Percentiles rank a stretch among this genome's conserved stretches.
These are phyloP conservation scores for Narthecium ossifragum DNA, from an alignment of 106 monocot genomes.

Conservation along the genomic window DNA sequence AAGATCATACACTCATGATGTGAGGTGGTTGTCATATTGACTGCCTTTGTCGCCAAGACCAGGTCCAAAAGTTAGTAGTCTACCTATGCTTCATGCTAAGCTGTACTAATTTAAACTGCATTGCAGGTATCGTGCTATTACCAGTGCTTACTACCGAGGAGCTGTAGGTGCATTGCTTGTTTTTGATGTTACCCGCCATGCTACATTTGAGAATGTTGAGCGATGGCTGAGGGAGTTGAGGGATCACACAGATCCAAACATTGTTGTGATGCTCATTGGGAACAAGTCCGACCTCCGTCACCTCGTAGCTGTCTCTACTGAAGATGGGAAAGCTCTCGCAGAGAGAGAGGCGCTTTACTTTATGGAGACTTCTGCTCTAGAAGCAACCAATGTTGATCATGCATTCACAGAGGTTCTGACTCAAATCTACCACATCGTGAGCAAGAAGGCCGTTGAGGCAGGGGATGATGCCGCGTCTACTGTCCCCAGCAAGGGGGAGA, in stretches of 20 bases:
- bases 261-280: conserved; percentile 48
- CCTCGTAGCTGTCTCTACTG: conserved; percentile 43
- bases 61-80: no score
- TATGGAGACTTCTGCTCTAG: conserved; percentile 53
- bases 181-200: conserved; percentile 45
- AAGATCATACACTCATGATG: no score
- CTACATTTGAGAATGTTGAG: conserved; percentile 44
- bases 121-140: conserved; percentile 55
- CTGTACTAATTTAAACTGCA: no score
- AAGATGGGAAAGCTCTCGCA: conserved; percentile 35
- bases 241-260: conserved; percentile 52
- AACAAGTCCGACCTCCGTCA: conserved; percentile 57
- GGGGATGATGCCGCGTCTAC: conserved; percentile 28
- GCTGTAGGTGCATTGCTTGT: conserved; percentile 51
- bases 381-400: no score
- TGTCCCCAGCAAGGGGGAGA: conserved; percentile 37
- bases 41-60: no score
- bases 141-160: conserved; percentile 59
- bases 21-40: no score
- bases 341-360: conserved; percentile 46
- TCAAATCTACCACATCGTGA: conserved; percentile 42
- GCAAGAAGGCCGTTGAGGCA: conserved; percentile 37
- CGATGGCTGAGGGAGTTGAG: conserved; percentile 47
- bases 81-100: no score
- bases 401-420: conserved; percentile 49